phyloP scores from a whole-genome alignment of 441 rosid genomes.

The Corymbia calophylla region DNA sequence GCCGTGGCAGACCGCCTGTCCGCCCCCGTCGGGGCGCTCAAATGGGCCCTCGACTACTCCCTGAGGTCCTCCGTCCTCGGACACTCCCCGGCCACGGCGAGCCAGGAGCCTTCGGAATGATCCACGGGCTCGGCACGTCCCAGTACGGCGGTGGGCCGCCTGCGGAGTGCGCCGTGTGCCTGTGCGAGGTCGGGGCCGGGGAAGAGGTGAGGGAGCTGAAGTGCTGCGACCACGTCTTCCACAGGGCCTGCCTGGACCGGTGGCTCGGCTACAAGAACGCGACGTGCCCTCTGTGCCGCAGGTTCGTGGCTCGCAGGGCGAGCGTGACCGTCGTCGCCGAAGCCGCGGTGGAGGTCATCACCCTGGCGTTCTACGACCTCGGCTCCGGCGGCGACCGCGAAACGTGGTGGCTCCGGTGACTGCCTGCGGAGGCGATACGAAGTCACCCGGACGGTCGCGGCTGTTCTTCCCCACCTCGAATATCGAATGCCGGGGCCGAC shows the following conservation, averaged over 20 bases:
- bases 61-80: neutral
- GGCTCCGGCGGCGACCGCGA: neutral
- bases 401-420: neutral
- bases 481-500: neutral
- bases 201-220: constrained; percentile 18
- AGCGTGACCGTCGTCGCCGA: neutral
- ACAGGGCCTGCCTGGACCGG: constrained; percentile 16
- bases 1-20: neutral
- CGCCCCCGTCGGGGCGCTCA: neutral
- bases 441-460: neutral
- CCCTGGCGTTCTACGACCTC: neutral
- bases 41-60: neutral
- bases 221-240: constrained; percentile 21
- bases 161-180: constrained; percentile 24
- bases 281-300: constrained; percentile 26
- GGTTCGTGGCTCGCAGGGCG: neutral
- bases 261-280: constrained; percentile 3
- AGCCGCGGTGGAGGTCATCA: neutral
- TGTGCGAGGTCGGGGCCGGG: constrained; percentile 9
- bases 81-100: neutral
- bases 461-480: neutral
- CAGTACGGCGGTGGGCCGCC: neutral
- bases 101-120: neutral
- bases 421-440: neutral
- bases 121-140: neutral